Base-by-base conservation (phyloP, 2,329 filamentous ascomycete species). In the Diaporthe vaccinii region DNA sequence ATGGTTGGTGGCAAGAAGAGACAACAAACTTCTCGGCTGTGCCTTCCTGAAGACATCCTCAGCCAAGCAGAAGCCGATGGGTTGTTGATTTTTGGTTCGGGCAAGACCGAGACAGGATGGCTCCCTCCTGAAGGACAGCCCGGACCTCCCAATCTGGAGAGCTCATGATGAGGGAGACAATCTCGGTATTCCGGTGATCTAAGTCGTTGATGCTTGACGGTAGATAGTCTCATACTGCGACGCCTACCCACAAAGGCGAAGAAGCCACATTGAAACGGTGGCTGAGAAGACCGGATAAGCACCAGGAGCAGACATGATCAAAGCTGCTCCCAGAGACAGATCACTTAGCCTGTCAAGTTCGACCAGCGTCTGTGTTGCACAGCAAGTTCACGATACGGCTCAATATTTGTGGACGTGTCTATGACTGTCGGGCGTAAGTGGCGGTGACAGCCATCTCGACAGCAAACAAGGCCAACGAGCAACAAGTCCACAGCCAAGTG, bases 1-100 rank as follows among this genome's bases (percentile, higher is more conserved):
- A 39, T 31, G 20, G 22, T 22, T 25, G 10, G 17, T 72, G 31
- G 28, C 44, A n/a, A 22, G 20, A 31, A 44, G 57, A 44, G 57
- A 44, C 17, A 44, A 44, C 17, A 44, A 12, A 3, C 15, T 3
- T 36, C 15, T 44, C n/a, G 34, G 22, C 31, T 65, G 74, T 61
- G 39, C 71, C 57, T 76, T 70, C 74, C 74, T 59, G 62, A 22
- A 65, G 65, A 53, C 57, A 70, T 74, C 4, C 17, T 25, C 39
- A 31, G 31, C 55, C 39, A 41, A 34, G 55, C 39, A 57, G 55
- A 41, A 41, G 53, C 12, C 9, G 55, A 41, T 34, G 25, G 25
- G 39, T 39, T 28, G 10, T 4, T 31, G 31, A 20, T 31, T 10
- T 14, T 28, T 31, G 22, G 49, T 5, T 22, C 73, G 71, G 62